Base-by-base conservation (phyloP, 805 yeast genomes). In the Yamadazyma sp. region DNA sequence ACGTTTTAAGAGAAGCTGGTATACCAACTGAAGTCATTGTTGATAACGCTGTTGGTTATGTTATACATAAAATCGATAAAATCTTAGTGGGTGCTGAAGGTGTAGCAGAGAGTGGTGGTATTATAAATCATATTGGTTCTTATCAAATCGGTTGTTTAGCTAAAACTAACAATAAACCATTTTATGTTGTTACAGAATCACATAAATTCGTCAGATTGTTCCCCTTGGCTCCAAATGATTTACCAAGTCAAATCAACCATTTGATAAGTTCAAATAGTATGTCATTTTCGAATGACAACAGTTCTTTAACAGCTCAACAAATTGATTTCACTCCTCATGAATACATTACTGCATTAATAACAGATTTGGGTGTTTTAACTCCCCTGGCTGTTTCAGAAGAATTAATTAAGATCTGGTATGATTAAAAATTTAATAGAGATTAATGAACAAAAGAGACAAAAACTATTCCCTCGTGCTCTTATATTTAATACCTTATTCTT, bases 371-470 rank as follows among this genome's bases (percentile, higher is more conserved):
- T 12, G 97, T 93, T 1, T 71, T 93, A 47, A 93, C 99, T 5
- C 96, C 98, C 9, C 83, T 95, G 41, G 98, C 98, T 0, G 98
- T 93, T 14, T 83, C 95, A n/a, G 98, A 93, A 58, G 99, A 93
- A 63, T 74, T 93, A 60, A 93, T 93, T 57, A 93, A 93, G 63
- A 87, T 93, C 79, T 93, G 97, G 97, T 89, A 88, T 53, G 97
- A 89, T 60, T 89, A 58, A 58, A n/a, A n/a, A 16, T 18, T 5
- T 23, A n/a, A 23, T 25, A 10, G 23, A 12, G 15, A 19, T 25
- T 22, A 15, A 36, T 30, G 30, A 12, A 30, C 16, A 7, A 13
- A n/a, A n/a, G n/a, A n/a, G n/a, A n/a, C n/a, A n/a, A n/a, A n/a
- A n/a, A n/a, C n/a, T n/a, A n/a, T n/a, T n/a, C n/a, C n/a, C n/a